Percentiles rank a stretch among this genome's conserved stretches.
These are phyloP conservation scores for Alternaria sp. DNA, from an alignment of 2,329 filamentous ascomycete species.

Conservation along the genomic window DNA sequence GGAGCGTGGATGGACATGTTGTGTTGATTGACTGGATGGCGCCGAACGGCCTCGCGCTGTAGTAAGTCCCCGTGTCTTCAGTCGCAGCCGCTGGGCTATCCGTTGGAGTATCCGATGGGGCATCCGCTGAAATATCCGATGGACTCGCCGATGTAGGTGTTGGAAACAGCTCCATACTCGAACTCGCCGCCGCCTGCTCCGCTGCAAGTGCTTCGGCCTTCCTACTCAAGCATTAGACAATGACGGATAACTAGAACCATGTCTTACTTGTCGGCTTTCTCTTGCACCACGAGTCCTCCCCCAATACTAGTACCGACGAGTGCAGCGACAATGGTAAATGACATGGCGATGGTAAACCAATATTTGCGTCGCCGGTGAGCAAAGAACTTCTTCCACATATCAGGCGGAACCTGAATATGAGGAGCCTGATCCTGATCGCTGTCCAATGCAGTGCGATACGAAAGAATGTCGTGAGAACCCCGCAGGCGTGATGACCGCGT, in stretches of 20 bases:
- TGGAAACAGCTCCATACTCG: background rate
- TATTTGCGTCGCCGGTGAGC: conserved; percentile 1
- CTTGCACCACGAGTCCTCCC: conserved; percentile 1
- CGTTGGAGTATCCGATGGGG: background rate
- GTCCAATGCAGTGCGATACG: background rate
- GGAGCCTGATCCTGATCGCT: background rate
- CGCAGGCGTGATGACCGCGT: background rate
- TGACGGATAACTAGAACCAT: background rate
- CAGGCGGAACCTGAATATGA: background rate
- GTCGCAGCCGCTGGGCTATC: background rate
- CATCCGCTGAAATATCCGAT: background rate
- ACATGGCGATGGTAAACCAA: background rate
- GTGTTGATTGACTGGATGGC: conserved; percentile 1
- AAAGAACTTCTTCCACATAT: conserved; percentile 6
- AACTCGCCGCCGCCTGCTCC: background rate
- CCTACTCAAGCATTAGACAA: background rate
- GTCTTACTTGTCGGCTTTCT: conserved; percentile 4
- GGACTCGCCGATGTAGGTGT: background rate
- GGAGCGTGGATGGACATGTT: conserved; percentile 1
- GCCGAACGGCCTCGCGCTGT: background rate
- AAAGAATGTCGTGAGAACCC: background rate
- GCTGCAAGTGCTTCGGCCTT: background rate
- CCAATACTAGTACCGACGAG: conserved; percentile 3
- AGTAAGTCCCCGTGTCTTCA: background rate
- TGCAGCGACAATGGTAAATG: background rate